Percentiles rank a stretch among this genome's conserved stretches.
These are phyloP conservation scores for Pseudevernia furfuracea DNA, from an alignment of 495 filamentous ascomycete species.

Conservation along the genomic window DNA sequence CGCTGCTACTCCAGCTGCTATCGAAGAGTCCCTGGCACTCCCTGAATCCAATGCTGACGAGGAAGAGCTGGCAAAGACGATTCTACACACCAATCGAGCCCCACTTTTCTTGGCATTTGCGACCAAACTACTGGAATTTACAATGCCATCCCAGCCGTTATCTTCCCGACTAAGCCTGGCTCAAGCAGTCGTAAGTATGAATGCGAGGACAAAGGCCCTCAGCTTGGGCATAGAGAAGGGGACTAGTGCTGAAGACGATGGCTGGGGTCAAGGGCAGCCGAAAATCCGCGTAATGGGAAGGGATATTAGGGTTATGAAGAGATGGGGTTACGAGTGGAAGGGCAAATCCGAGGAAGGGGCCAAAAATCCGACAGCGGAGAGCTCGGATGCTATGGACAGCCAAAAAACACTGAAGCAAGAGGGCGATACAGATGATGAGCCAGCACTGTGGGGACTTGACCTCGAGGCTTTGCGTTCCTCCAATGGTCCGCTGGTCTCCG, in stretches of 20 bases:
- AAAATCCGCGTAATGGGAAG: conserved; percentile 60
- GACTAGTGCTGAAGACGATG: conserved; percentile 58
- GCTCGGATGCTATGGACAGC: conserved; percentile 20
- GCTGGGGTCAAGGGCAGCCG: conserved; percentile 70
- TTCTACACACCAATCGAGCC: conserved; percentile 67
- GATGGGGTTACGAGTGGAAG: conserved; percentile 66
- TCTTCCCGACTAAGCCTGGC: conserved; percentile 71
- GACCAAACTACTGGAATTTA: conserved; percentile 61
- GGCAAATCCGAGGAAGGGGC: conserved; percentile 32
- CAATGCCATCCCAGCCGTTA: conserved; percentile 76
- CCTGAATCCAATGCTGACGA: conserved; percentile 49
- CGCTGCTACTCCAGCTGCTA: conserved; percentile 46
- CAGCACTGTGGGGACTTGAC: conserved; percentile 71
- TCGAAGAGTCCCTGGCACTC: conserved; percentile 59
- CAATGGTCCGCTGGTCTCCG: conserved; percentile 16
- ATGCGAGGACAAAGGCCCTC: conserved; percentile 65
- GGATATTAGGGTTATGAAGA: conserved; percentile 63
- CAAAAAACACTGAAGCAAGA: conserved; percentile 32
- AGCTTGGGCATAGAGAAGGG: conserved; percentile 64
- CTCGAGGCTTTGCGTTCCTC: conserved; percentile 53
- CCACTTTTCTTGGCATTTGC: conserved; percentile 77
- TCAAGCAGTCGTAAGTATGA: conserved; percentile 71
- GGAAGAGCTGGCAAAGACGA: conserved; percentile 48
- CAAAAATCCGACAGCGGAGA: conserved; percentile 12
- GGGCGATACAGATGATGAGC: conserved; percentile 36